Base-by-base conservation (phyloP, 2,329 filamentous ascomycete genomes). In the Xylaria polymorpha region DNA sequence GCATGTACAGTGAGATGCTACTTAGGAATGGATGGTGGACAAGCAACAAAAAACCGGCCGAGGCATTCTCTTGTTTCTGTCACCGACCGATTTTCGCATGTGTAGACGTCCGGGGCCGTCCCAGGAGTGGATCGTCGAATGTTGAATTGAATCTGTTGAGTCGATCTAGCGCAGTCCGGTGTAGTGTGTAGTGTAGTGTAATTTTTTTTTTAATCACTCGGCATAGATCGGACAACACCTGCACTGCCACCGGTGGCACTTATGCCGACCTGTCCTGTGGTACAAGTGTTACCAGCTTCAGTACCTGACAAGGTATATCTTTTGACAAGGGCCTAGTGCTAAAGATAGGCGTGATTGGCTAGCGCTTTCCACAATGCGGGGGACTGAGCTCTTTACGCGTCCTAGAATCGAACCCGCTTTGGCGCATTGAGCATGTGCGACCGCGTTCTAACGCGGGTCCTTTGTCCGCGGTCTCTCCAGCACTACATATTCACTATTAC, bases 341-440 rank as follows among this genome's bases (percentile, higher is more conserved):
- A 10, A 18, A 39, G 25, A 1, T 7, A 9, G 37, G 32, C 37
- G 37, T 63, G 32, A 60, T 67, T 69, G 63, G 63, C 3, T 39
- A 2, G 20, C 6, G 1, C 3, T 29, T 32, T 25, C 46, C 50
- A 22, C 7, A 9, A 32, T 29, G 20, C 48, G 60, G 48, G 64
- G 46, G 22, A 29, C 56, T 50, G 41, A 43, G 66, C 67, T 64
- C 74, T 78, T 76, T 73, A 78, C 76, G 76, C 76, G 76, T 77
- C 44, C 22, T 4, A 10, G n/a, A 60, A 53, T 63, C 71, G n/a
- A 60, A 53, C 65, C 71, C 69, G 53, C 61, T 72, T 73, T 69
- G n/a, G 29, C 66, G 62, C 66, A 71, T 57, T 50, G 35, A 39
- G 44, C 32, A 67, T 37, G 44, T 46, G 64, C 41, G 37, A 70